These are phyloP conservation scores for Candida boleticola DNA, from an alignment of 805 yeast genomes.

Conservation along the genomic window DNA sequence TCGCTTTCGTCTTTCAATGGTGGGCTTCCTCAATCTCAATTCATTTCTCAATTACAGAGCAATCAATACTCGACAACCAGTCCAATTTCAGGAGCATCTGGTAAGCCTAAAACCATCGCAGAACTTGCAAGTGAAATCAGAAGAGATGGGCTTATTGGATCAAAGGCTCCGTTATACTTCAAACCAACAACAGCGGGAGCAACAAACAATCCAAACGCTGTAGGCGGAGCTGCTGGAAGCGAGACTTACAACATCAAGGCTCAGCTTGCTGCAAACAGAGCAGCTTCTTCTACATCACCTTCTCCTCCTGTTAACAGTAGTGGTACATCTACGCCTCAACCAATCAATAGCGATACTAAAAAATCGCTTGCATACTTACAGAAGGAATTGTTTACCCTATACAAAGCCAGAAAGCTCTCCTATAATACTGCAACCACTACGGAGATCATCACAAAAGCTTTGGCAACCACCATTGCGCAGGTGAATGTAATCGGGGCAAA, in stretches of 20 bases:
- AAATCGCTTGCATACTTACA: constrained; percentile 80
- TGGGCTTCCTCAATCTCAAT: constrained; percentile 17
- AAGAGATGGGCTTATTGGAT: constrained; percentile 27
- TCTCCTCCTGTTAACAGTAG: constrained; percentile 4
- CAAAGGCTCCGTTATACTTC: constrained; percentile 35
- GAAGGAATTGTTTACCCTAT: constrained; percentile 77
- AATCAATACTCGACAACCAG: constrained; percentile 5
- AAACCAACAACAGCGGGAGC: constrained; percentile 17
- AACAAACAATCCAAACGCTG: constrained; percentile 6
- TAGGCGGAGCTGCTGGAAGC: constrained; percentile 6
- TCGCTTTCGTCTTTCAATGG: not conserved
- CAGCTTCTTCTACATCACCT: constrained; percentile 12
- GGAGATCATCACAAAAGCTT: constrained; percentile 80
- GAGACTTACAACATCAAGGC: constrained; percentile 32
- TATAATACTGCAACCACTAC: constrained; percentile 81
- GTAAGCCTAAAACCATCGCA: constrained; percentile 37
- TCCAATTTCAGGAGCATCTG: not conserved
- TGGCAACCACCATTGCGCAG: constrained; percentile 90
- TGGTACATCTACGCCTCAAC: constrained; percentile 13
- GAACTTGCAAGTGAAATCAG: constrained; percentile 41
- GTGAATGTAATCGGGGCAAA: constrained; percentile 85
- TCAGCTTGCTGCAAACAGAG: constrained; percentile 46
- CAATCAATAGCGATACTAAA: constrained; percentile 58
- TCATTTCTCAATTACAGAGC: constrained; percentile 19
- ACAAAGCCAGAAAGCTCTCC: constrained; percentile 69